Base-by-base conservation (phyloP, 352 stramenopile genomes). In the Phytophthora boehmeriae region DNA sequence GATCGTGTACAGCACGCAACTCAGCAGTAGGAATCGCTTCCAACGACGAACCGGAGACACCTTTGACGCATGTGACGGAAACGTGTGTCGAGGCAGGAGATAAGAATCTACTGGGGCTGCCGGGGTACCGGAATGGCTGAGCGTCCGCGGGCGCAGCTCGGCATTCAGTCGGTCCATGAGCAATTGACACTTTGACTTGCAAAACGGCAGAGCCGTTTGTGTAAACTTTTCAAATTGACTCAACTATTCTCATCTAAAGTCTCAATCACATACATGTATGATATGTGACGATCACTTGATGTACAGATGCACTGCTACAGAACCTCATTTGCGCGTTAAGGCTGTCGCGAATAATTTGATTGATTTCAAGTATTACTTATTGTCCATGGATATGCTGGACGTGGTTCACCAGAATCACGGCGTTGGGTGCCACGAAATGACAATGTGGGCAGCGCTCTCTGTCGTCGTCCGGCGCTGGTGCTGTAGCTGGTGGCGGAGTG, bases 351-450 rank as follows among this genome's bases (percentile, higher is more conserved):
- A 68, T 45, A 54, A 56, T 41, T 57, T 54, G 32, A 6, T 23
- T 43, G n/a, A 50, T 13, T 27, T 49, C 27, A 30, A 44, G 52
- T 48, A 47, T 53, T 30, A 51, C 14, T 28, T 81, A 77, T 34
- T 74, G 41, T 19, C 68, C 66, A 54, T 93, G 85, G 13, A 93
- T 55, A 53, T 83, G 68, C 65, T 94, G 68, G 13, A 94, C 76
- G 59, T 94, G 85, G 68, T 91, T 91, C 5, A 94, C 83, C 28
- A 94, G 64, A 28, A 89, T 80, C 17, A 90, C 78, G 13, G 80
- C 60, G 53, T 94, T 78, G 0, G 58, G 34, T 0, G 81, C 75
- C 20, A 72, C 36, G 53, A 89, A 94, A 19, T 55, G 55, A 54
- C 85, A 94, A 65, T 78, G 79, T 9, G 85, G 85, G 68, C 85